Percentiles rank a stretch among this genome's conserved stretches.
phyloP scores from a whole-genome alignment of 257 asterid species.

The Nicotiana attenuata region DNA sequence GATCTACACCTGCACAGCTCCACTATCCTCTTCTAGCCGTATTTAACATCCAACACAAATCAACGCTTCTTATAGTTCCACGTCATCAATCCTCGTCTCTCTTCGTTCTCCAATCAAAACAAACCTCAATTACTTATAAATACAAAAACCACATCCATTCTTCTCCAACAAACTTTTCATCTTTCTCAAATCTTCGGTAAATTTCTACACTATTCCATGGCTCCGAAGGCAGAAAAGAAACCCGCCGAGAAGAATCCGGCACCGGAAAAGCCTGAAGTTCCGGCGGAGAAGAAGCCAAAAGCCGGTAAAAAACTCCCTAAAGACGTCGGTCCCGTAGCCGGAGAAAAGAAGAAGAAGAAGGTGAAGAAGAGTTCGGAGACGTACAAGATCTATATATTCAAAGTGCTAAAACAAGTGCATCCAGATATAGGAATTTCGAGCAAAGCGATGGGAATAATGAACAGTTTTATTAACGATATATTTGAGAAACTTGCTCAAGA shows the following conservation, averaged over 20 bases:
- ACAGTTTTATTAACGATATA: conserved; percentile 11
- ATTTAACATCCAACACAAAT: background rate
- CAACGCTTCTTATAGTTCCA: background rate
- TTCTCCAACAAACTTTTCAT: background rate
- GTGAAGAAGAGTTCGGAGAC: conserved; percentile 13
- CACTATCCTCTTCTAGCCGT: background rate
- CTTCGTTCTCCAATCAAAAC: background rate
- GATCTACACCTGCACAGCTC: background rate
- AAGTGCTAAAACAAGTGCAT: conserved; percentile 11
- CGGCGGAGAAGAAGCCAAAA: conserved; percentile 5
- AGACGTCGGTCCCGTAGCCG: background rate
- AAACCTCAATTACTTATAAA: background rate
- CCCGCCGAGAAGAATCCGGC: background rate
- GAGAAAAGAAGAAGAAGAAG: conserved; percentile 7
- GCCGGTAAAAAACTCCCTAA: conserved; percentile 8
- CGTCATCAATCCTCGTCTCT: background rate
- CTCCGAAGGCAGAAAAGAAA: conserved; percentile 8
- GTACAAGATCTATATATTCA: conserved; percentile 12
- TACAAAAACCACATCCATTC: background rate
- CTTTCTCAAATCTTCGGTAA: background rate
- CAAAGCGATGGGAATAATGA: conserved; percentile 13
- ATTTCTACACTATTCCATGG: background rate
- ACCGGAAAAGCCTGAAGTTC: background rate
- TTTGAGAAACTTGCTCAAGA: conserved; percentile 12
- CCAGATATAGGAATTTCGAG: conserved; percentile 9